phyloP scores from a whole-genome alignment of 768 basidiomycete genomes.

The Mycena rosella region DNA sequence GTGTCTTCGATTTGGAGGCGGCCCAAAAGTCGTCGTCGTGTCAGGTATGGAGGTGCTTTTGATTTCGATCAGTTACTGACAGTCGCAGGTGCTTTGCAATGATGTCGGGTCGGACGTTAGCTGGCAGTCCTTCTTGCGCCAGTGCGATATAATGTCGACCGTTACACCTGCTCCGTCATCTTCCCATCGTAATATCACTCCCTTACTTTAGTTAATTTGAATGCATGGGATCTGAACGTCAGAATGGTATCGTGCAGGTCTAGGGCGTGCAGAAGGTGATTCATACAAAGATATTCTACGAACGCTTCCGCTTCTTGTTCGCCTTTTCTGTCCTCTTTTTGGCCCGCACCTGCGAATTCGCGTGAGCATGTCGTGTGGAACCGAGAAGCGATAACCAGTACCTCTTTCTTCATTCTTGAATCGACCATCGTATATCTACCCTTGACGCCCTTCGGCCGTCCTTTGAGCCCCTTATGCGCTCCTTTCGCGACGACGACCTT shows the following conservation, averaged over 20 bases:
- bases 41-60: constrained; percentile 57
- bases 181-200: no score
- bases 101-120: constrained; percentile 49
- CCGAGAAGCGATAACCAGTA: constrained; percentile 46
- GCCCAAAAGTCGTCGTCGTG: constrained; percentile 64
- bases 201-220: not conserved
- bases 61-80: not conserved
- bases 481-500: constrained; percentile 96
- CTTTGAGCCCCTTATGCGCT: constrained; percentile 88
- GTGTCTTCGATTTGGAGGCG: constrained; percentile 65
- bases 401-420: constrained; percentile 94
- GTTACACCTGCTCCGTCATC: constrained; percentile 17
- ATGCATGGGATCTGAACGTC: not conserved
- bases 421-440: constrained; percentile 97
- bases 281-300: constrained; percentile 37
- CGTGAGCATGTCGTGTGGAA: constrained; percentile 24
- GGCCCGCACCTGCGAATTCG: constrained; percentile 74
- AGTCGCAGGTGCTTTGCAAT: constrained; percentile 59
- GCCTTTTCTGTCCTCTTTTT: constrained; percentile 85
- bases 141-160: constrained; percentile 55
- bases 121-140: constrained; percentile 58
- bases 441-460: constrained; percentile 95
- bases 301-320: constrained; percentile 68
- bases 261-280: not conserved
- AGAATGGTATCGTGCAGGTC: not conserved